phyloP scores from a whole-genome alignment of 495 filamentous ascomycete species.

The Aspergillus panamensis region DNA sequence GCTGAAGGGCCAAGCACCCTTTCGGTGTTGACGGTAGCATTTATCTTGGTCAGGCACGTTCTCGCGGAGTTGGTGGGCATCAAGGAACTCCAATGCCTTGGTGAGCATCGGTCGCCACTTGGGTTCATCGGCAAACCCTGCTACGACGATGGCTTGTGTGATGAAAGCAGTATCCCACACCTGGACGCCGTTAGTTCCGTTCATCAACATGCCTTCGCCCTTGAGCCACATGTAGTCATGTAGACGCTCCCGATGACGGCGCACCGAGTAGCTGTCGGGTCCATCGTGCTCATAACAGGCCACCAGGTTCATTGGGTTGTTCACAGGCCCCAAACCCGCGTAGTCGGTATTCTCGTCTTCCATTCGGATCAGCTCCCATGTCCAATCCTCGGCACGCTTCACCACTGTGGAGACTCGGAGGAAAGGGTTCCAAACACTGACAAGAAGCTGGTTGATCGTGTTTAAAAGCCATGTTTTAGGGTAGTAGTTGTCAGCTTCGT shows the following conservation, averaged over 20 bases:
- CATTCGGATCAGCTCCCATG: conserved; percentile 72
- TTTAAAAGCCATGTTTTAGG: conserved; percentile 85
- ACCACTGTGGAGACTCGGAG: conserved; percentile 56
- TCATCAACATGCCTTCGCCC: conserved; percentile 85
- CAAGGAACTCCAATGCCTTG: conserved; percentile 81
- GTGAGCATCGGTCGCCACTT: conserved; percentile 80
- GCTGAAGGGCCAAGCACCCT: conserved; percentile 94
- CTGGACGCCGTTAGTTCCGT: conserved; percentile 96
- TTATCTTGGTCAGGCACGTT: conserved; percentile 72
- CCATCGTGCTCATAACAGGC: conserved; percentile 82
- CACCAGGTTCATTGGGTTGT: conserved; percentile 80
- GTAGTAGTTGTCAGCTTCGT: conserved; percentile 80
- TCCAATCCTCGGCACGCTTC: conserved; percentile 69
- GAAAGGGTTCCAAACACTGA: conserved; percentile 73
- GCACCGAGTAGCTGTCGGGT: conserved; percentile 68
- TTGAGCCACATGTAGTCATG: conserved; percentile 92
- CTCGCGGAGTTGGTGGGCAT: conserved; percentile 86
- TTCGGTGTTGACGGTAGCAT: conserved; percentile 88
- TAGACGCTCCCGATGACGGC: conserved; percentile 72
- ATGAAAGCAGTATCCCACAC: conserved; percentile 92
- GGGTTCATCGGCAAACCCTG: conserved; percentile 71
- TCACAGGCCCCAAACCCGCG: conserved; percentile 84
- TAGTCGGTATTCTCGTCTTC: conserved; percentile 92
- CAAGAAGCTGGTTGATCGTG: conserved; percentile 67
- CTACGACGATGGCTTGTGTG: conserved; percentile 75